phyloP scores from a whole-genome alignment of 2,329 filamentous ascomycete species.

The Hypoxylon sp. region DNA sequence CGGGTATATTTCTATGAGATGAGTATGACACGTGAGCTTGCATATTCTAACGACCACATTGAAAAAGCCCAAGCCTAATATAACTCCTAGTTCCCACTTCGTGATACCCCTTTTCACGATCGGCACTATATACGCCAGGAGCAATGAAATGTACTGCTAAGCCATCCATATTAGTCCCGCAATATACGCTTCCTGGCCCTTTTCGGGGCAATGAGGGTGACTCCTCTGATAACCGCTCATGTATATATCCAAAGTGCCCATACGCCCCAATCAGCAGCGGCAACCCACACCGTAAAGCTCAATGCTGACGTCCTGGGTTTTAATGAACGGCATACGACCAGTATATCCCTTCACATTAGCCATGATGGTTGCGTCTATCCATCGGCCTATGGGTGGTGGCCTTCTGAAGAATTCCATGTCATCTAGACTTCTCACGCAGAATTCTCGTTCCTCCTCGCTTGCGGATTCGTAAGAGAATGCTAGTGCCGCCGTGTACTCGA shows the following conservation, averaged over 20 bases:
- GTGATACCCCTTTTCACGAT: slow-evolving; percentile 7
- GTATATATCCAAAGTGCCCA: slow-evolving; percentile 1
- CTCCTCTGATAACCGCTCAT: background rate
- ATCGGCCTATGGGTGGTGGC: slow-evolving; percentile 49
- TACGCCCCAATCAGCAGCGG: slow-evolving; percentile 41
- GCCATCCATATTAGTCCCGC: slow-evolving; percentile 2
- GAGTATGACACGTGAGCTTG: slow-evolving; percentile 21
- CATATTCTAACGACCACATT: slow-evolving; percentile 16
- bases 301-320: slow-evolving; percentile 47
- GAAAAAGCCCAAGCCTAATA: slow-evolving; percentile 16
- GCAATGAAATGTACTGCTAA: background rate
- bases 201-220: background rate
- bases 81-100: slow-evolving; percentile 11
- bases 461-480: slow-evolving; percentile 51
- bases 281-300: slow-evolving; percentile 50
- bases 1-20: slow-evolving; percentile 28
- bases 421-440: slow-evolving; percentile 43
- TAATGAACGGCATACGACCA: slow-evolving; percentile 50
- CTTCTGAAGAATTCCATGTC: slow-evolving; percentile 50
- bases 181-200: background rate
- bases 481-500: slow-evolving; percentile 49
- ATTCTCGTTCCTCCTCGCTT: slow-evolving; percentile 46
- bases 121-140: background rate
- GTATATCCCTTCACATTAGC: slow-evolving; percentile 52
- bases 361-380: slow-evolving; percentile 51